Percentiles rank a stretch among this genome's conserved stretches.
These are phyloP conservation scores for Pyrenochaeta sp. DNA, from an alignment of 2,329 filamentous ascomycete genomes.

Conservation along the genomic window DNA sequence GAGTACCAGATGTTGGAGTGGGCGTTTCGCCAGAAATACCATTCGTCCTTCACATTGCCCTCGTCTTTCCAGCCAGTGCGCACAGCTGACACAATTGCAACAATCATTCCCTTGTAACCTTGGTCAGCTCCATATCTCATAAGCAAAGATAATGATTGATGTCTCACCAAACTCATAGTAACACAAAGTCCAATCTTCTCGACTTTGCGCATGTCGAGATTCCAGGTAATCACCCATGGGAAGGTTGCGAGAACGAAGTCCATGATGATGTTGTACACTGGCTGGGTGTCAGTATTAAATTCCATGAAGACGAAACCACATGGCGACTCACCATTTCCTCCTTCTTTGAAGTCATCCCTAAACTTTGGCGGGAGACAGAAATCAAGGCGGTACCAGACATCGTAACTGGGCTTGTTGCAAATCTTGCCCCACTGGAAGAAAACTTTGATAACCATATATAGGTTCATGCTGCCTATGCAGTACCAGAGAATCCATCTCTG, in stretches of 20 bases:
- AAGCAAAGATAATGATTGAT: too few species aligned
- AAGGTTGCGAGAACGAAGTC: conserved; percentile 61
- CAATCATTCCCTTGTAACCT: conserved; percentile 50
- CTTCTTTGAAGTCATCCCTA: conserved; percentile 57
- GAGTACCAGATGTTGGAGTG: conserved; percentile 60
- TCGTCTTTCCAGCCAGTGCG: conserved; percentile 60
- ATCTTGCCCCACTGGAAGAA: conserved; percentile 60
- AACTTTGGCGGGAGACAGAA: conserved; percentile 53
- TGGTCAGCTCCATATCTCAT: conserved; percentile 4
- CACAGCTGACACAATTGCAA: conserved; percentile 59
- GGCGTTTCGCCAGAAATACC: conserved; percentile 59
- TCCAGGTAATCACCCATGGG: conserved; percentile 60
- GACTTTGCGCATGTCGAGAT: conserved; percentile 55
- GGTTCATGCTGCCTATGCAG: conserved; percentile 59
- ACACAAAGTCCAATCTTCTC: conserved; percentile 61
- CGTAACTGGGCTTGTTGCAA: conserved; percentile 53
- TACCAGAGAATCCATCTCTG: conserved; percentile 57
- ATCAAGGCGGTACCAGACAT: conserved; percentile 58
- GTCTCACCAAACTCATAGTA: conserved; percentile 56
- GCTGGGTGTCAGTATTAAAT: conserved; percentile 2
- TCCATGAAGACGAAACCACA: too few species aligned
- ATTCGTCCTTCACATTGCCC: conserved; percentile 55
- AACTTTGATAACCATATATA: conserved; percentile 57
- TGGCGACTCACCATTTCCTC: conserved; percentile 56
- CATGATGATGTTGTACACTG: conserved; percentile 63